phyloP scores from a whole-genome alignment of 169 alveolate genomes.

The Neospora caninum region DNA sequence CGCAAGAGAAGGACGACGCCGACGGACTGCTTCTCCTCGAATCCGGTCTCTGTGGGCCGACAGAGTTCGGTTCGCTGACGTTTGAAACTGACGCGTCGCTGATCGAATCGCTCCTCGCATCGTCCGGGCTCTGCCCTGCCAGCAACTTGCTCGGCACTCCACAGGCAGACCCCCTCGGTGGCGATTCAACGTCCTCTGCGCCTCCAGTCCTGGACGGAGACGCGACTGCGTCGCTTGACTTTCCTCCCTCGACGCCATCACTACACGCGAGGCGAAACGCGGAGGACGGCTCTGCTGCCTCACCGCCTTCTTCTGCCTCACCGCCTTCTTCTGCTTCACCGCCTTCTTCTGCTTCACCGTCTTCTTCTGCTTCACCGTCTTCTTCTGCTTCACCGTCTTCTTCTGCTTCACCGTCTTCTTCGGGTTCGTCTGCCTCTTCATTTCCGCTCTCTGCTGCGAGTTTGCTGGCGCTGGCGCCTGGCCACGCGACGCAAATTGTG shows the following conservation, averaged over 20 bases:
- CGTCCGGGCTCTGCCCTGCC: not conserved
- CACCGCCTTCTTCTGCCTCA: not conserved
- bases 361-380: not conserved
- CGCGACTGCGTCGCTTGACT: not conserved
- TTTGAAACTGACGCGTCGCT: slow-evolving; percentile 37
- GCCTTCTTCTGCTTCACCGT: not conserved
- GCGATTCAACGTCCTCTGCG: not conserved
- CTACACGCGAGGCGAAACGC: not conserved
- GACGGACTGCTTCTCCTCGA: not conserved
- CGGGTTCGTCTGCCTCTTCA: not conserved
- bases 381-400: not conserved
- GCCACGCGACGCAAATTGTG: not conserved
- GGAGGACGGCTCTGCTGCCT: not conserved
- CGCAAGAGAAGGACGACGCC: not conserved
- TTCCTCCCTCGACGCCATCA: not conserved
- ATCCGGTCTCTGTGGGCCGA: not conserved
- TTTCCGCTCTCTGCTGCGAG: not conserved
- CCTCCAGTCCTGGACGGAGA: not conserved
- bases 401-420: not conserved
- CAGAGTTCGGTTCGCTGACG: not conserved
- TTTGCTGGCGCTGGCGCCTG: not conserved
- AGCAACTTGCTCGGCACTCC: not conserved
- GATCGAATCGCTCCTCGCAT: not conserved
- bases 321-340: not conserved
- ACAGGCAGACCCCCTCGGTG: not conserved